Evolutionary conservation across 2,329 filamentous ascomycete genomes (phyloP).

Genomic region (Alternaria infectoria): DNA sequence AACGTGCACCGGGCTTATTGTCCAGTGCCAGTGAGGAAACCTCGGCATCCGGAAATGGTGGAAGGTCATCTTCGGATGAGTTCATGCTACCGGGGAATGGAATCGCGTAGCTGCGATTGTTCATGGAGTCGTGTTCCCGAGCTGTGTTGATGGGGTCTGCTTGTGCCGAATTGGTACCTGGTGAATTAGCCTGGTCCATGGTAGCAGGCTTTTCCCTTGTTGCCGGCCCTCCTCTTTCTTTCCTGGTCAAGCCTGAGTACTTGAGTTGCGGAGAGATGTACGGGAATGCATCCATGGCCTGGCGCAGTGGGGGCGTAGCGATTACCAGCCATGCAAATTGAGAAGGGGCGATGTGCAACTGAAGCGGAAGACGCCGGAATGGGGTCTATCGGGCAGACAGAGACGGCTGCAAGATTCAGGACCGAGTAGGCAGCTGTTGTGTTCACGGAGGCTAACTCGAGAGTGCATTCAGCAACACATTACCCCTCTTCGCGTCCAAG

Average conservation of each 20-base stretch:
- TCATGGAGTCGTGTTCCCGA: conserved; percentile 5
- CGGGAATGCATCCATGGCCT: conserved; percentile 11
- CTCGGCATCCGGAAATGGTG: conserved; percentile 39
- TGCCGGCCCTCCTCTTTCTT: conserved; percentile 14
- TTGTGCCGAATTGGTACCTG: conserved; percentile 17
- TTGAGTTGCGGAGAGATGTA: conserved; percentile 11
- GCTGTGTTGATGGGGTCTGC: conserved; percentile 7
- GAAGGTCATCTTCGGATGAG: conserved; percentile 37
- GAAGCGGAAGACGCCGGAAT: conserved; percentile 9
- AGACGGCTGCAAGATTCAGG: neutral
- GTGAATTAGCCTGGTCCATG: conserved; percentile 18
- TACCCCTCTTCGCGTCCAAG: conserved; percentile 17
- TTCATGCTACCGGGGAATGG: conserved; percentile 23
- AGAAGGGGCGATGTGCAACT: conserved; percentile 16
- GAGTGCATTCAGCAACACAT: neutral
- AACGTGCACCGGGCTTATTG: conserved; percentile 34
- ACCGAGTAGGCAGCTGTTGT: neutral
- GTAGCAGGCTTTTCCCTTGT: conserved; percentile 8
- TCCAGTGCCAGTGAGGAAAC: conserved; percentile 36
- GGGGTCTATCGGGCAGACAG: neutral
- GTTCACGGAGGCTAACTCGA: neutral
- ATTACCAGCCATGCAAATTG: conserved; percentile 16
- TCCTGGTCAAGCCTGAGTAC: conserved; percentile 7
- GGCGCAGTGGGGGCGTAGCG: neutral
- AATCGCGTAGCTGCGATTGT: conserved; percentile 14